Base-by-base conservation (phyloP, 495 filamentous ascomycete genomes). In the Neurospora tetrasperma region DNA sequence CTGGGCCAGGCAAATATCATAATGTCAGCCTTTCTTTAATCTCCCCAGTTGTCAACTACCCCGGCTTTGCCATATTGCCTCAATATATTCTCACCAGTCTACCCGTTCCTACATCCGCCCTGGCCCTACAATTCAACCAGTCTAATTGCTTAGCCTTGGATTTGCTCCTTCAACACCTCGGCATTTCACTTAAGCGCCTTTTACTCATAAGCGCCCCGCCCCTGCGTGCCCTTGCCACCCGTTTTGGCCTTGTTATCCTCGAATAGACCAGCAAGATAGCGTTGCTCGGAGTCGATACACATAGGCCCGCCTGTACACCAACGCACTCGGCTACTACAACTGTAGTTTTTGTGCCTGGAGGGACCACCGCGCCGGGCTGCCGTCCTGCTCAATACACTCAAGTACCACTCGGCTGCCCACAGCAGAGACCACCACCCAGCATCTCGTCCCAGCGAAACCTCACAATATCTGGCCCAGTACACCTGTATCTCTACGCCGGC, bases 1-100 rank as follows among this genome's bases (percentile, higher is more conserved):
- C 73, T 69, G 68, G 75, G 48, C 74, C 71, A 69, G 70, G 71
- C 42, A 54, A 72, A 74, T 72, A 77, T 72, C 73, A 79, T 80
- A 80, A 76, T 78, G 74, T 72, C 70, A 40, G 42, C 59, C 43
- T 48, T 73, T 72, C 43, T 70, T 76, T 75, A 78, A 75, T 79
- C 73, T 78, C 76, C 44, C 74, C 75, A 76, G 74, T 79, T 75
- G 75, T 74, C 77, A 77, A 78, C 78, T 74, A 75, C 72, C 78
- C 76, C 73, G 78, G 78, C 76, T 81, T 78, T 81, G 73, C 79
- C 76, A 81, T 75, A 79, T 78, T 81, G 74, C 72, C 73, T 46
- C 78, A 74, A 80, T 75, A 81, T 79, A 74, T 79, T 27, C 20
- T 54, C 46, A 14, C 5, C 46, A 14, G 20, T 9, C 10, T 54